Conservation (phyloP, 805 yeast species). For the Saccharomycopsis sp. region DNA sequence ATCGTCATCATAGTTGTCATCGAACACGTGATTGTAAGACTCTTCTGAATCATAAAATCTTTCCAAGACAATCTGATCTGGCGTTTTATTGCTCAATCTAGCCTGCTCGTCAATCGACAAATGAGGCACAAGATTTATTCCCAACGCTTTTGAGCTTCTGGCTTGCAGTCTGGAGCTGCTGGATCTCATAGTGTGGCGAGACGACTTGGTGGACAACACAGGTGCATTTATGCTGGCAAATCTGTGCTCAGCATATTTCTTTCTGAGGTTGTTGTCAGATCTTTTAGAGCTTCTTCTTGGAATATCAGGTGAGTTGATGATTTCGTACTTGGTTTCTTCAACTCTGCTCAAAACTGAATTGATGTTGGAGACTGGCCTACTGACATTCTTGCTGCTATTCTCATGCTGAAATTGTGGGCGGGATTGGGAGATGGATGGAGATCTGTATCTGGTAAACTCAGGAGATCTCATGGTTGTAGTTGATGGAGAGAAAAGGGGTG, state of each 20-base stretch:
- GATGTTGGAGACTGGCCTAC: not conserved
- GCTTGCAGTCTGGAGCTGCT: not conserved
- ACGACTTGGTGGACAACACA: constrained; percentile 2
- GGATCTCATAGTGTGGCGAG: not conserved
- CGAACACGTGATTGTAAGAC: constrained; percentile 9
- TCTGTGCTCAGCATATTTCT: not conserved
- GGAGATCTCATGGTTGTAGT: constrained; percentile 1
- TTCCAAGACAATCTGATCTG: constrained; percentile 12
- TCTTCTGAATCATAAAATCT: constrained; percentile 19
- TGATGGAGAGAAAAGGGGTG: constrained; percentile 7
- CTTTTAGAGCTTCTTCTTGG: constrained; percentile 19
- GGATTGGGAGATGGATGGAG: not conserved
- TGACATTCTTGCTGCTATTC: not conserved
- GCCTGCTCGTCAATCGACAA: constrained; percentile 6
- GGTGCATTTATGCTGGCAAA: constrained; percentile 18
- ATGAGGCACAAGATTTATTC: constrained; percentile 7
- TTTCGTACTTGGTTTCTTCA: constrained; percentile 1
- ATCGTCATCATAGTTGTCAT: constrained; percentile 6
- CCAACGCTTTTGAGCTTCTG: constrained; percentile 15
- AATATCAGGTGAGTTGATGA: constrained; percentile 15
- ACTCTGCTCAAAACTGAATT: not conserved
- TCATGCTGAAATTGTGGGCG: not conserved
- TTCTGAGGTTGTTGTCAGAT: not conserved
- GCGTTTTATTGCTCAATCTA: constrained; percentile 8
- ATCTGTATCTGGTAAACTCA: not conserved